Evolutionary conservation across 192 early-diverging fungal genomes (phyloP).

Genomic region (Coemansia asiatica): DNA sequence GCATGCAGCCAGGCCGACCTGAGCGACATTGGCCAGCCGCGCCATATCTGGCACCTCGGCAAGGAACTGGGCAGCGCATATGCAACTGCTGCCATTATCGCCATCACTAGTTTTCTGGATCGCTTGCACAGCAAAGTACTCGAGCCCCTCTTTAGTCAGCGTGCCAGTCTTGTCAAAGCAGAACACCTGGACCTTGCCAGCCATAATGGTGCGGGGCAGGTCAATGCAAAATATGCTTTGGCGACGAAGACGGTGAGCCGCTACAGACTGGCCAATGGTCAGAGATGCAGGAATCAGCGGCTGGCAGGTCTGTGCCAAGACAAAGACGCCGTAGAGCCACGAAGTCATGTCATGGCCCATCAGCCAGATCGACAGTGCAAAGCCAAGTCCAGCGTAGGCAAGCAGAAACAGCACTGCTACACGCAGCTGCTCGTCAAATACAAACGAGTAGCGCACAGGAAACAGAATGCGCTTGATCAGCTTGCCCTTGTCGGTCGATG

Average conservation of each 20-base stretch:
- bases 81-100: not conserved
- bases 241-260: conserved; percentile 52
- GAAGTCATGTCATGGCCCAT: conserved; percentile 59
- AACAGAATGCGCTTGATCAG: conserved; percentile 77
- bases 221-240: conserved; percentile 66
- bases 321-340: conserved; percentile 69
- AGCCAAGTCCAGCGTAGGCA: conserved; percentile 65
- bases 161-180: conserved; percentile 71
- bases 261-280: conserved; percentile 63
- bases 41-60: conserved; percentile 10
- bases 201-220: conserved; percentile 60
- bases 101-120: conserved; percentile 16
- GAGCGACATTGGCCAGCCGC: conserved; percentile 15
- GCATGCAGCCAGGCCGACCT: conserved; percentile 52
- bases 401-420: conserved; percentile 66
- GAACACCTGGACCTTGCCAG: conserved; percentile 65
- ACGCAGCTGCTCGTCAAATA: conserved; percentile 79
- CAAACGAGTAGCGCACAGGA: conserved; percentile 68
- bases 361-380: conserved; percentile 58
- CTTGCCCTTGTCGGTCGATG: conserved; percentile 65
- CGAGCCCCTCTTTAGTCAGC: conserved; percentile 65
- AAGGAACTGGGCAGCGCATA: not conserved
- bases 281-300: conserved; percentile 65
- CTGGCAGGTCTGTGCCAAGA: conserved; percentile 65
- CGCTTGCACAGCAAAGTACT: conserved; percentile 55